Evolutionary conservation across 768 basidiomycete species (phyloP).

Genomic region (Mycena leptocephala): DNA sequence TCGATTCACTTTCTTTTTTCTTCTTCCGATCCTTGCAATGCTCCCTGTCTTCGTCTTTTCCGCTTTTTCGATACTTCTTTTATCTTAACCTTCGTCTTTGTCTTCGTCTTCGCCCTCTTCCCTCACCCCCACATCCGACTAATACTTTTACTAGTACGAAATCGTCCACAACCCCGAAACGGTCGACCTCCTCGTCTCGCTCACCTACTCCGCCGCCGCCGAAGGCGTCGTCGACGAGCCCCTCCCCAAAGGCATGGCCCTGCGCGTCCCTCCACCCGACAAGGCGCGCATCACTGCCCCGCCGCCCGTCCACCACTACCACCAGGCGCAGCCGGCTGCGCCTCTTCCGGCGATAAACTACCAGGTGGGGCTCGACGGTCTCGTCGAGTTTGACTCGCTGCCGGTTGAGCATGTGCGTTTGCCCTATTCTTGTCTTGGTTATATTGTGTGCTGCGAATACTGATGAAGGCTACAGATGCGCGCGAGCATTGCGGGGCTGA

Average conservation of each 20-base stretch:
- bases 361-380: constrained; percentile 19
- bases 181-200: constrained; percentile 79
- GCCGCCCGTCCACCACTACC: background rate
- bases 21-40: background rate
- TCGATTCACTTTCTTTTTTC: background rate
- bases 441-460: no score
- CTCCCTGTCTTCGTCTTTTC: background rate
- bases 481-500: constrained; percentile 31
- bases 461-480: no score
- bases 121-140: background rate
- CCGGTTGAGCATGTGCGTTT: constrained; percentile 26
- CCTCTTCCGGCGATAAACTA: background rate
- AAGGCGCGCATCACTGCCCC: constrained; percentile 10
- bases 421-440: no score
- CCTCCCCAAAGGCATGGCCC: constrained; percentile 72
- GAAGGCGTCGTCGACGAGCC: constrained; percentile 72
- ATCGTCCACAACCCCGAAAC: constrained; percentile 75
- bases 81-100: no score
- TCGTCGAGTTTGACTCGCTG: constrained; percentile 35
- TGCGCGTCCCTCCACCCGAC: constrained; percentile 65
- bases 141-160: no score
- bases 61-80: no score
- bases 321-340: background rate
- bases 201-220: constrained; percentile 71
- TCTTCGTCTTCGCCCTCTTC: background rate